Percentiles rank a stretch among this genome's conserved stretches.
These are phyloP conservation scores for Suillus plorans DNA, from an alignment of 768 basidiomycete species.

Conservation along the genomic window DNA sequence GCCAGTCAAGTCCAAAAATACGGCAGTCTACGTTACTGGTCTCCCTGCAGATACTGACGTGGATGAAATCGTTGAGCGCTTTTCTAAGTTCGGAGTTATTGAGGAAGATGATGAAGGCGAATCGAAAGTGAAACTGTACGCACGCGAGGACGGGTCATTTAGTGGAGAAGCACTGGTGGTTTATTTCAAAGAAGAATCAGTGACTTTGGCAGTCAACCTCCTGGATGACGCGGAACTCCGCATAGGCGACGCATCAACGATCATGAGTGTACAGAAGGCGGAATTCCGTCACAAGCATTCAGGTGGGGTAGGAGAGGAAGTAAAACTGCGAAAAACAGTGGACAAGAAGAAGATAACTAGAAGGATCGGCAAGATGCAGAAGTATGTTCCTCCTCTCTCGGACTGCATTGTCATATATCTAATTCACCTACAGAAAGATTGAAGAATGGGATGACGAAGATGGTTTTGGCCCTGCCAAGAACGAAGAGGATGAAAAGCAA, in stretches of 20 bases:
- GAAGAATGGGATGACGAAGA: slow-evolving; percentile 95
- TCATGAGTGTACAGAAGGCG: slow-evolving; percentile 75
- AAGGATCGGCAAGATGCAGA: slow-evolving; percentile 84
- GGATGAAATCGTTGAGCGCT: slow-evolving; percentile 81
- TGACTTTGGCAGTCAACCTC: slow-evolving; percentile 76
- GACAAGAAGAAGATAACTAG: slow-evolving; percentile 77
- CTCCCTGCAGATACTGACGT: slow-evolving; percentile 74
- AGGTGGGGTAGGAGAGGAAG: slow-evolving; percentile 37
- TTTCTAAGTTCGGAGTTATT: slow-evolving; percentile 88
- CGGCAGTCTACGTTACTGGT: slow-evolving; percentile 85
- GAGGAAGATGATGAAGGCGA: slow-evolving; percentile 91
- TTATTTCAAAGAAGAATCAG: slow-evolving; percentile 97
- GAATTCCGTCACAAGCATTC: slow-evolving; percentile 73
- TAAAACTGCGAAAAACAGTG: slow-evolving; percentile 57
- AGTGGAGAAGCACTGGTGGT: slow-evolving; percentile 95
- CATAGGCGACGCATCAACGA: slow-evolving; percentile 70
- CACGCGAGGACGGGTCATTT: slow-evolving; percentile 81
- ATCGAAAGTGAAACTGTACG: slow-evolving; percentile 95
- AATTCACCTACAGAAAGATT: slow-evolving; percentile 62
- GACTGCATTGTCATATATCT: background rate
- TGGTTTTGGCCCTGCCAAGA: slow-evolving; percentile 75
- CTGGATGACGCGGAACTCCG: slow-evolving; percentile 92
- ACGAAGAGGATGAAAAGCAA: slow-evolving; percentile 50
- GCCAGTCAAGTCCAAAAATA: slow-evolving; percentile 77
- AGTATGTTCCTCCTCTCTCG: slow-evolving; percentile 41